Conservation (phyloP, 2,329 filamentous ascomycete species). For the Herpotrichia juniperi region DNA sequence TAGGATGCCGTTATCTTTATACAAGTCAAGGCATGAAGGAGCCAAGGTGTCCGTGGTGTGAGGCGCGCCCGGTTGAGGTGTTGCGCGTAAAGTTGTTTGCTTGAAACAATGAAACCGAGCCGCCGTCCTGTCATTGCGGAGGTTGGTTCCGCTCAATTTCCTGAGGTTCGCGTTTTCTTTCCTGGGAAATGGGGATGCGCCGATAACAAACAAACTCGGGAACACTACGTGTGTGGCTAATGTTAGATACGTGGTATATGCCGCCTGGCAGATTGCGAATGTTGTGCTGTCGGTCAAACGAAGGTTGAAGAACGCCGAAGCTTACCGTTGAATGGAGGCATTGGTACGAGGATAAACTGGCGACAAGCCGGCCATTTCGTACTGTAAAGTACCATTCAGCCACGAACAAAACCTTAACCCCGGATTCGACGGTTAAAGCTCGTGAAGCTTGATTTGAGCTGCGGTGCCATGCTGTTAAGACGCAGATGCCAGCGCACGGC, state of each 20-base stretch:
- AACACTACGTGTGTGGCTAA: no score
- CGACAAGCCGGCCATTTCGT: no score
- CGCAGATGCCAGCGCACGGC: slow-evolving; percentile 6
- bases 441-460: background rate
- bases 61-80: no score
- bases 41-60: no score
- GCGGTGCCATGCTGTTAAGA: slow-evolving; percentile 9
- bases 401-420: slow-evolving; percentile 4
- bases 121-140: background rate
- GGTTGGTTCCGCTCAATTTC: background rate
- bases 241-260: background rate
- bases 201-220: background rate
- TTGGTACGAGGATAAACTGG: no score
- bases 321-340: no score
- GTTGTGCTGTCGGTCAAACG: no score
- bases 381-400: slow-evolving; percentile 2
- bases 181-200: background rate
- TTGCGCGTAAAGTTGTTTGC: background rate
- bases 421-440: slow-evolving; percentile 5
- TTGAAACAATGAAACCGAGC: background rate
- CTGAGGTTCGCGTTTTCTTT: background rate
- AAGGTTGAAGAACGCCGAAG: no score
- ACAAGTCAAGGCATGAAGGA: no score
- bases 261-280: background rate
- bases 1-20: no score